Conservation (phyloP, 2,329 filamentous ascomycete species). For the Fonsecaea pedrosoi region DNA sequence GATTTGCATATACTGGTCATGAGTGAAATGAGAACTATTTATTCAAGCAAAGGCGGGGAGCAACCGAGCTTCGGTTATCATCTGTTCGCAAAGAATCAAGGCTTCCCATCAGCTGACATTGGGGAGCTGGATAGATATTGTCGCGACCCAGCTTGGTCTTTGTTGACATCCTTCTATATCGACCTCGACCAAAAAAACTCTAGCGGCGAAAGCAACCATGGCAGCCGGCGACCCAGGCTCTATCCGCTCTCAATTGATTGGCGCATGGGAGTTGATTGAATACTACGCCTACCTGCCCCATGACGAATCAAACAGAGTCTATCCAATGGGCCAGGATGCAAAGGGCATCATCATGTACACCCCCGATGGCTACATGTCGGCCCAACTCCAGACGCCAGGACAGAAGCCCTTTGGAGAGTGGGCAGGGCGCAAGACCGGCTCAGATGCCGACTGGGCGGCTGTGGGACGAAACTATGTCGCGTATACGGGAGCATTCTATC, state of each 20-base stretch:
- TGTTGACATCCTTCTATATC: background rate
- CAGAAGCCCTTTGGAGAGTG: conserved; percentile 7
- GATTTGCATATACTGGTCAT: background rate
- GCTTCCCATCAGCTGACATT: background rate
- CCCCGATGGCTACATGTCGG: conserved; percentile 15
- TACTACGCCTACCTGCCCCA: conserved; percentile 9
- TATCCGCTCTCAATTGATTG: conserved; percentile 6
- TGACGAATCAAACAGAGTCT: conserved; percentile 10
- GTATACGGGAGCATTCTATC: conserved; percentile 6
- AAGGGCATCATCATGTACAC: conserved; percentile 19
- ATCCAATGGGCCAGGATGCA: conserved; percentile 9
- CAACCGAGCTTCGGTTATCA: background rate
- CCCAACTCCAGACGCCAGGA: conserved; percentile 13
- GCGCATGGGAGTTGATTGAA: conserved; percentile 13
- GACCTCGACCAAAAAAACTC: background rate
- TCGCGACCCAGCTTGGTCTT: background rate
- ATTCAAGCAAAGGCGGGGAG: background rate
- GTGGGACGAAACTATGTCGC: conserved; percentile 13
- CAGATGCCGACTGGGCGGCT: conserved; percentile 8
- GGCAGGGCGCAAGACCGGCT: background rate
- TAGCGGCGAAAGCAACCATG: background rate
- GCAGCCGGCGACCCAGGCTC: background rate
- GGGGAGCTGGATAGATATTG: background rate
- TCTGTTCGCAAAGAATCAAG: background rate
- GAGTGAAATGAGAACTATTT: background rate